phyloP scores from a whole-genome alignment of 768 basidiomycete species.

The Phylloporus sp. region DNA sequence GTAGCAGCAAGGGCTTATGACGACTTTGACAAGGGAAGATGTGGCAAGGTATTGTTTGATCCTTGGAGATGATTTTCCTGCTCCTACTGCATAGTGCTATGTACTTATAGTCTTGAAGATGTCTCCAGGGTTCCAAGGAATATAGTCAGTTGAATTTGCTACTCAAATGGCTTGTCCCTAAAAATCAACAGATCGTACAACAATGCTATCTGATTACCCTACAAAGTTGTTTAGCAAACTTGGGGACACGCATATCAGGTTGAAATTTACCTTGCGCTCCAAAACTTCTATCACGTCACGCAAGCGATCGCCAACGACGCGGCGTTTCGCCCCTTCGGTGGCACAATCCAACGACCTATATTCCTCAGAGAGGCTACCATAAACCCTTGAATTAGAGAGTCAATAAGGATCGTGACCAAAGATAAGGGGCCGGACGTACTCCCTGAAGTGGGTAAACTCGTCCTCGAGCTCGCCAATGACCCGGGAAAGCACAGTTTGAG shows the following conservation, averaged over 20 bases:
- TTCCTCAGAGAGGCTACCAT: slow-evolving; percentile 85
- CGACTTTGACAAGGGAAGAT: slow-evolving; percentile 64
- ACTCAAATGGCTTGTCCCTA: slow-evolving; percentile 53
- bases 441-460: slow-evolving; percentile 92
- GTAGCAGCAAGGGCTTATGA: slow-evolving; percentile 56
- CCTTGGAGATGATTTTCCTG: slow-evolving; percentile 64
- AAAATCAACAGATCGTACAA: slow-evolving; percentile 80
- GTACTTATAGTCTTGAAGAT: too few species aligned
- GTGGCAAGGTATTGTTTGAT: slow-evolving; percentile 75
- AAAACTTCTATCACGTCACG: slow-evolving; percentile 88
- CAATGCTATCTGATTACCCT: slow-evolving; percentile 94
- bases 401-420: background rate
- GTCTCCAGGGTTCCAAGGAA: too few species aligned
- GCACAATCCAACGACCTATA: slow-evolving; percentile 87
- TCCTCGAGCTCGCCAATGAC: slow-evolving; percentile 89
- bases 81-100: too few species aligned
- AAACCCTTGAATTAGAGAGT: slow-evolving; percentile 55
- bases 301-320: slow-evolving; percentile 82
- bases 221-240: slow-evolving; percentile 10
- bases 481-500: slow-evolving; percentile 80
- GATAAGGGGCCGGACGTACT: slow-evolving; percentile 47
- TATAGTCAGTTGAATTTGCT: background rate
- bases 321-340: slow-evolving; percentile 74
- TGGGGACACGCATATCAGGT: background rate
- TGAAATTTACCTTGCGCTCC: slow-evolving; percentile 71